A percentile compares a stretch with the other conserved stretches of the same genome.
Conservation (phyloP, 2,329 filamentous ascomycete species). For the Metarhizium brunneum region DNA sequence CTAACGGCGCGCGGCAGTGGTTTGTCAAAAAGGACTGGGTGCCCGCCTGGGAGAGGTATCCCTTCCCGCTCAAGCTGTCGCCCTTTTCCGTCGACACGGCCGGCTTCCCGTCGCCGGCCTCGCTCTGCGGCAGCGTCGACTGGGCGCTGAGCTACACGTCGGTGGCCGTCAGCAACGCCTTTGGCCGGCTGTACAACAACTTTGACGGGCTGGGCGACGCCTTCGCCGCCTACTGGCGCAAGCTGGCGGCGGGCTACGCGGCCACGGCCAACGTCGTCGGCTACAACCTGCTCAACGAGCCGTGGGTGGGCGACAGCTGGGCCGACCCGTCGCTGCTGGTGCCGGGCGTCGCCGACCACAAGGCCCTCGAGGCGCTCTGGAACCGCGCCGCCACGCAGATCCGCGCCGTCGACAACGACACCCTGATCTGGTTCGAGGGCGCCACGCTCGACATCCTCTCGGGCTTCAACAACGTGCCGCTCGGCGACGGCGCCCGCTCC, state of each 20-base stretch:
- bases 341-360: slow-evolving; percentile 9
- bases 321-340: slow-evolving; percentile 8
- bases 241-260: slow-evolving; percentile 8
- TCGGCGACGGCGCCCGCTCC: slow-evolving; percentile 9
- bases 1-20: slow-evolving; percentile 4
- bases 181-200: slow-evolving; percentile 11
- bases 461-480: slow-evolving; percentile 11
- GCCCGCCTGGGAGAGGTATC: slow-evolving; percentile 5
- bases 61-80: slow-evolving; percentile 8
- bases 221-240: slow-evolving; percentile 11
- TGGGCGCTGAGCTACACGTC: slow-evolving; percentile 11
- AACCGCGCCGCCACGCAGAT: slow-evolving; percentile 10
- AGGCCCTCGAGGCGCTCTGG: slow-evolving; percentile 10
- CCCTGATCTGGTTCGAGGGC: slow-evolving; percentile 13
- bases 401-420: slow-evolving; percentile 10
- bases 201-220: slow-evolving; percentile 11
- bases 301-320: slow-evolving; percentile 11
- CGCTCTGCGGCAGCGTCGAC: slow-evolving; percentile 8
- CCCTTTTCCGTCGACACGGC: slow-evolving; percentile 7
- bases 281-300: slow-evolving; percentile 12
- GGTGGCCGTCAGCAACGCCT: slow-evolving; percentile 9
- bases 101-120: slow-evolving; percentile 9
- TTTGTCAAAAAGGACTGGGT: slow-evolving; percentile 11
- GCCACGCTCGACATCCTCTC: slow-evolving; percentile 10
- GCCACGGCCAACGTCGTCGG: slow-evolving; percentile 8